Evolutionary conservation across 1,284 basidiomycete species (phyloP), one percentile per base, ranked within the genome.

Genomic region (Irpex sp.): DNA sequence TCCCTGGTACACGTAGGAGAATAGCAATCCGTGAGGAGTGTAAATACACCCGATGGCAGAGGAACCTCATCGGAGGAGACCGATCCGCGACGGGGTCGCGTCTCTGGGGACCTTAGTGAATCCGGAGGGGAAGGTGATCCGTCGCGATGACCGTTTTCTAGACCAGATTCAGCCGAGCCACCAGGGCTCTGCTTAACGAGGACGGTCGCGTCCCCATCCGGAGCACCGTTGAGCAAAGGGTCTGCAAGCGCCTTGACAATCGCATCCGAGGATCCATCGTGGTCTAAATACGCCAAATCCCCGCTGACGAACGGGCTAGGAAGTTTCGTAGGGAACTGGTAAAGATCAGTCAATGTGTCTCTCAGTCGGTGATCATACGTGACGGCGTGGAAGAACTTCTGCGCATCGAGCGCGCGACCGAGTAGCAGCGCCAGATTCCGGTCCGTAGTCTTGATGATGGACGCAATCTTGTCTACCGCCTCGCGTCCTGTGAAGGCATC

Each of bases 301-400:
- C 88, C 91, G 64, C 88, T 90, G 59, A 88, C 88, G 68, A 92
- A 93, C 1, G 91, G 91, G 72, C 87, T 91, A 5, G 86, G 84
- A 49, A 94, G 72, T 70, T 85, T 87, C 38, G 85, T 87, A 66
- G 84, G 81, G 78, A 99, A 98, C 75, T 97, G 96, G 76, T 98
- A 99, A 36, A 99, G 79, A 77, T 99, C 97, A 66, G 86, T 83
- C 2, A 89, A 81, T 69, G 89, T 94, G 77, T 99, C 97, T 58
- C 97, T 84, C 66, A 99, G 75, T 11, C 97, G 89, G 76, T 99
- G 97, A 73, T 98, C 96, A 74, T 99, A 99, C 5, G 97, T 98
- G 67, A 99, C 97, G 72, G 98, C 97, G 75, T 99, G 97, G 76
- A 99, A 99, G 80, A 97, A 98, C 79, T 98, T 99, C 79, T 99